Evolutionary conservation across 2,329 filamentous ascomycete genomes (phyloP).

Genomic region (Fusarium haematococcum): DNA sequence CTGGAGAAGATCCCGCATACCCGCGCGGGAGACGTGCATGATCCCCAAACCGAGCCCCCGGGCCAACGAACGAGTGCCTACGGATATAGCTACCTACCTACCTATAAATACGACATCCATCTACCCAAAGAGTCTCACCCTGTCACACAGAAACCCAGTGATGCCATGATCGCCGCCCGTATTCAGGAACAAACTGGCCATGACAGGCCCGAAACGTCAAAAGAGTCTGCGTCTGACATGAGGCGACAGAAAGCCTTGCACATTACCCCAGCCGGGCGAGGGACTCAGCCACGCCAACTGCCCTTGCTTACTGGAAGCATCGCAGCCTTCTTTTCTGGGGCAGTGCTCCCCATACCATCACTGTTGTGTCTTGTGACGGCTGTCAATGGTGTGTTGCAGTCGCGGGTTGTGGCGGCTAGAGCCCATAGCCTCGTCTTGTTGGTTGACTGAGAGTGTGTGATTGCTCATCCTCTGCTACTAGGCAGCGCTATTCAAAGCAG

Average conservation of each 20-base stretch:
- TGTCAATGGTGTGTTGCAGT: slow-evolving; percentile 2
- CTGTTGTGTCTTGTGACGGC: slow-evolving; percentile 30
- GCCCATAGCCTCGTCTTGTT: slow-evolving; percentile 8
- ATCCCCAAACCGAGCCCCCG: neutral
- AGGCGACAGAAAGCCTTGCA: slow-evolving; percentile 16
- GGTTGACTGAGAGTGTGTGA: slow-evolving; percentile 10
- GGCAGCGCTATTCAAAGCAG: slow-evolving; percentile 24
- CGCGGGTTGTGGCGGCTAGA: neutral
- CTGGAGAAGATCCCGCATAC: slow-evolving; percentile 27
- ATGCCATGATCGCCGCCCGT: neutral
- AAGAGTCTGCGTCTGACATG: slow-evolving; percentile 6
- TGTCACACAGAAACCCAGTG: slow-evolving; percentile 1
- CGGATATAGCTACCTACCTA: neutral
- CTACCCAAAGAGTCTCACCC: neutral
- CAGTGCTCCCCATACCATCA: slow-evolving; percentile 21
- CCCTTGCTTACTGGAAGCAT: neutral
- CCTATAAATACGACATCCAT: neutral
- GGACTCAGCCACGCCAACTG: slow-evolving; percentile 31
- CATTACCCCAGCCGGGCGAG: slow-evolving; percentile 25
- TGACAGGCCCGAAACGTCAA: neutral
- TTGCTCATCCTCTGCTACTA: neutral
- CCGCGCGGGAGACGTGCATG: slow-evolving; percentile 19
- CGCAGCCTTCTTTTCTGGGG: neutral
- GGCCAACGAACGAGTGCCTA: neutral
- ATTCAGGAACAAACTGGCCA: neutral